Evolutionary conservation across 2,329 filamentous ascomycete species (phyloP).

Genomic region (Phialophora expanda): DNA sequence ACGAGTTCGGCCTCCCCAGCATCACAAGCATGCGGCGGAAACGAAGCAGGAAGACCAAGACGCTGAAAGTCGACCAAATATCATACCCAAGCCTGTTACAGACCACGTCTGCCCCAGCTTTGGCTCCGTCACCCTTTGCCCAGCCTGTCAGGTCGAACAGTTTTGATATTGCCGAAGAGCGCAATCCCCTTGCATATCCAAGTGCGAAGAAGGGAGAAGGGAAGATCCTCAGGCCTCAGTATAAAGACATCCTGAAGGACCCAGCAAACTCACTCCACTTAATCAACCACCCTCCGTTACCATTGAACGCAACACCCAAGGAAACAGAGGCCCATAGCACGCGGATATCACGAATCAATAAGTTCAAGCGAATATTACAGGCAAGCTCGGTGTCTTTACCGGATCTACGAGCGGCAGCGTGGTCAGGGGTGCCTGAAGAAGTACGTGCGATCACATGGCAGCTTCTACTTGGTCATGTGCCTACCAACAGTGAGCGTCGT

Average conservation of each 20-base stretch:
- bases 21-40: conserved; percentile 88
- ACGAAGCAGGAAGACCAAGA: conserved; percentile 52
- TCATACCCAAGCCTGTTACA: conserved; percentile 31
- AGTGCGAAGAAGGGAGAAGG: conserved; percentile 87
- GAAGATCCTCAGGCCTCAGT: conserved; percentile 95
- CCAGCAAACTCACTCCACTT: conserved; percentile 94
- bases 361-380: conserved; percentile 95
- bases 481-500: conserved; percentile 92
- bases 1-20: conserved; percentile 93
- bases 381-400: conserved; percentile 84
- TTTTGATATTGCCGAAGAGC: conserved; percentile 90
- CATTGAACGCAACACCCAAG: conserved; percentile 75
- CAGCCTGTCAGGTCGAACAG: conserved; percentile 72
- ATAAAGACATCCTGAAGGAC: conserved; percentile 88
- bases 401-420: conserved; percentile 83
- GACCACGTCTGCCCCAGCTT: conserved; percentile 29
- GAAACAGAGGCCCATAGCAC: conserved; percentile 85
- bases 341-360: conserved; percentile 92
- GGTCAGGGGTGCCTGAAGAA: conserved; percentile 93
- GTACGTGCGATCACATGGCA: conserved; percentile 99
- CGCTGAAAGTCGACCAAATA: conserved; percentile 21
- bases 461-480: conserved; percentile 89
- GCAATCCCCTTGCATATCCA: conserved; percentile 81
- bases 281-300: conserved; percentile 81
- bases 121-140: conserved; percentile 29